These are phyloP conservation scores for Nidularia sp. DNA, from an alignment of 768 basidiomycete species.

Conservation along the genomic window DNA sequence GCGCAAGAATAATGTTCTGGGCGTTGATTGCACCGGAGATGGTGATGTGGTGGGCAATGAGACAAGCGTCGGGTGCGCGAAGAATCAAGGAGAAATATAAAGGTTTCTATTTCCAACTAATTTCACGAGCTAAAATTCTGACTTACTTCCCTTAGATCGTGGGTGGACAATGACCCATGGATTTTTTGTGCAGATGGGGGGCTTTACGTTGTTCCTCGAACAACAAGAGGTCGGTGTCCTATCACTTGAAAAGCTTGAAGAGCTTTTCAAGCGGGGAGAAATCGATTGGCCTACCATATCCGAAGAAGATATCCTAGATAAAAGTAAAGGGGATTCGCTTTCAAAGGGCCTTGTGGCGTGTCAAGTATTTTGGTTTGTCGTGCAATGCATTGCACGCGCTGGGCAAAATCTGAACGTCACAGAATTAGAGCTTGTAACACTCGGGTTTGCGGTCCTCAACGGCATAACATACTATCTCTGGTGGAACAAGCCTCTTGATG, in stretches of 20 bases:
- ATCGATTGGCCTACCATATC: background rate
- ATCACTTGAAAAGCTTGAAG: background rate
- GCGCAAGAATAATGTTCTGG: conserved; percentile 1
- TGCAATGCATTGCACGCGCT: background rate
- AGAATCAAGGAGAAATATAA: background rate
- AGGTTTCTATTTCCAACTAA: background rate
- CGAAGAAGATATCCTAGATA: conserved; percentile 1
- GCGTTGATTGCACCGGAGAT: conserved; percentile 2
- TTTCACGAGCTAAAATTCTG: background rate
- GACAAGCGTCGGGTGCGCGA: background rate
- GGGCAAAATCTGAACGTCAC: background rate
- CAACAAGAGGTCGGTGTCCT: background rate
- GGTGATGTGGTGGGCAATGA: conserved; percentile 1
- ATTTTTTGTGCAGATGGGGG: conserved; percentile 3
- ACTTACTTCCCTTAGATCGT: background rate
- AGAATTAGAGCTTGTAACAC: background rate
- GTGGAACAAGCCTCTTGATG: conserved; percentile 3
- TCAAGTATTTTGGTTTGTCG: background rate
- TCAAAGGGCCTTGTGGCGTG: background rate
- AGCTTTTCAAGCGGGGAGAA: background rate
- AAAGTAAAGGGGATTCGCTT: background rate
- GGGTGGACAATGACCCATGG: conserved; percentile 1
- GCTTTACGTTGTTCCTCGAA: background rate
- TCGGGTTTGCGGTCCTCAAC: background rate
- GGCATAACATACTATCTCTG: background rate